Evolutionary conservation across 2,329 filamentous ascomycete species (phyloP), one percentile per base, ranked within the genome.

Genomic region (Colletotrichum liriopes): DNA sequence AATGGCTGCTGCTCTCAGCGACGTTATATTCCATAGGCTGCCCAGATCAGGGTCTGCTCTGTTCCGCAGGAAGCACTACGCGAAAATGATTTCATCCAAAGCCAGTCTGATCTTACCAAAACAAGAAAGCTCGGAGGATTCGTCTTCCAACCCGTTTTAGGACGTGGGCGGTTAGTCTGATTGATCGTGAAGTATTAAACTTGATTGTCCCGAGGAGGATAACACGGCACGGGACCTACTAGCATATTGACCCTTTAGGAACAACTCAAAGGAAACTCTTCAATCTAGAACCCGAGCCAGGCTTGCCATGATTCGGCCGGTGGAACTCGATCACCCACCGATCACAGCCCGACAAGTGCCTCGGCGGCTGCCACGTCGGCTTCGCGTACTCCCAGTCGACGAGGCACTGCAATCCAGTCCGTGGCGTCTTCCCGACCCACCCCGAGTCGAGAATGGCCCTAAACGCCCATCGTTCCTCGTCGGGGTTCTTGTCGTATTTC

Each of bases 321-420:
- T 72, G 65, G 6, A 69, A 72, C n/a, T 59, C 26, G 20, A 72
- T n/a, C 20, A 72, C 69, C 65, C 69, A 72, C 39, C 14, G 16
- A 14, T 72, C 69, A 16, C 69, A 72, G 23, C 69, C 69, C 16
- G 68, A 66, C 45, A 72, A 20, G 16, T 72, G 59, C 32, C 39
- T 68, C 6, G 69, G 65, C 37, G 69, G 69, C 52, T 72, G 69
- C 69, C 69, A 72, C 23, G 69, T 59, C n/a, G 65, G 59, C 26
- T 72, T 52, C 3, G 69, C 69, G n/a, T 69, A 69, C 37, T 69
- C 59, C 69, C 69, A 69, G n/a, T 69, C 69, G 9, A 72, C 45
- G 18, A 72, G 52, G 35, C 69, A 72, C 35, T 64, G 51, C 37
- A 72, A 51, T 16, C 69, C 59, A 9, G 69, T 69, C 37, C 43